Base-by-base conservation (phyloP, 345 rosid species). In the Melaleuca alternifolia region DNA sequence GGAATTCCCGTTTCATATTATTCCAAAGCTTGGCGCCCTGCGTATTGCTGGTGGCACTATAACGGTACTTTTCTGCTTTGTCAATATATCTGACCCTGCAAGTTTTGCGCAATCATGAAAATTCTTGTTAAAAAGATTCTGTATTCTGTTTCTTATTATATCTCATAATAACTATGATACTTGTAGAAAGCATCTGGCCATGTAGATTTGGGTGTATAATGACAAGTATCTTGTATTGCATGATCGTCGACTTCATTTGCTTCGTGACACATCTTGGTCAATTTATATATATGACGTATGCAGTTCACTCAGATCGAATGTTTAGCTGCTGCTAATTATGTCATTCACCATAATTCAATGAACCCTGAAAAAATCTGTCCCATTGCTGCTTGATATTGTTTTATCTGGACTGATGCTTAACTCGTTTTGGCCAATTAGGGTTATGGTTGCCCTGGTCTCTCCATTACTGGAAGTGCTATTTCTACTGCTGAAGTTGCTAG, bases 371-470 rank as follows among this genome's bases (percentile, higher is more conserved):
- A 26, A 71, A 71, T 71, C 81, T 4, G 26, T 37, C 48, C 81
- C 81, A 0, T 71, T 71, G 81, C 81, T 71, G 48, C 81, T 71
- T 37, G 48, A 37, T 71, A 33, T 71, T 71, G 48, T 71, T 71
- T 71, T 71, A 18, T 71, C 26, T 7, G 37, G 48, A 54, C 53
- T 46, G 85, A 87, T 87, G 88, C 51, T 91, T 89, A 53, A 77
- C 56, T 86, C 24, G 75, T 87, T 89, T 57, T 89, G 83, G 71
- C 57, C 76, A 87, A 76, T 86, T 89, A 96, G 99, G 99, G 98
- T 84, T 95, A 95, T 89, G 99, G 96, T 33, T 98, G 99, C 89
- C 99, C 99, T 82, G 99, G 98, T 56, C 91, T 94, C 61, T 93
- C 99, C 84, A 86, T 96, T 81, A 93, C 95, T 76, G 99, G 88